Percentiles rank a stretch among this genome's conserved stretches.
phyloP scores from a whole-genome alignment of 345 rosid species.

The Hevea brasiliensis region DNA sequence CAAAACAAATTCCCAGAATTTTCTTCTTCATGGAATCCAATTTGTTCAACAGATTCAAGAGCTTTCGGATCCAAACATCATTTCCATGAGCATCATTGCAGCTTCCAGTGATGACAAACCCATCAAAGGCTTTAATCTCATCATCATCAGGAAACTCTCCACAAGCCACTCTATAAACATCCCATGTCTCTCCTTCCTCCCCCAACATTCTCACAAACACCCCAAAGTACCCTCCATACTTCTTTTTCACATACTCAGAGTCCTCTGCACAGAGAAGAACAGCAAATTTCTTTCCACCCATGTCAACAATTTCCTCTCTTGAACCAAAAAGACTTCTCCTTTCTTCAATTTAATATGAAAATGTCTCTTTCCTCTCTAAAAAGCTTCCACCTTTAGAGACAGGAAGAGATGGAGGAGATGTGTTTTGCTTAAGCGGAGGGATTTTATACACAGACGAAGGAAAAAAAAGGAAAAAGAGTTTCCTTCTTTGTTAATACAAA shows the following conservation, averaged over 20 bases:
- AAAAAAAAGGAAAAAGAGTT: background rate
- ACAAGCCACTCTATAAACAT: slow-evolving; percentile 35
- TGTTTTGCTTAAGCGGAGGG: background rate
- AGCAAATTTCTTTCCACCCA: slow-evolving; percentile 46
- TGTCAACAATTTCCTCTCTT: background rate
- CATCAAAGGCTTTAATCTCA: slow-evolving; percentile 44
- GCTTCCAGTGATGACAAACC: slow-evolving; percentile 70
- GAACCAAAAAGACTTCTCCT: background rate
- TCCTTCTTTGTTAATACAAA: background rate
- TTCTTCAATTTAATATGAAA: background rate
- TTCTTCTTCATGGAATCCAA: slow-evolving; percentile 51
- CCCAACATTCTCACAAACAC: slow-evolving; percentile 52
- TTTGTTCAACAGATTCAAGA: slow-evolving; percentile 43
- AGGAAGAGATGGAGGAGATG: background rate
- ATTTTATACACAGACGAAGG: background rate
- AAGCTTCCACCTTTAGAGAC: background rate
- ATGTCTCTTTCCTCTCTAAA: slow-evolving; percentile 1
- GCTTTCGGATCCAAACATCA: slow-evolving; percentile 59
- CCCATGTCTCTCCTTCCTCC: slow-evolving; percentile 68
- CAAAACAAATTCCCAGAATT: slow-evolving; percentile 71
- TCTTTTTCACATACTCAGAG: slow-evolving; percentile 56
- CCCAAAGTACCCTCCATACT: slow-evolving; percentile 56
- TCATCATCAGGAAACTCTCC: slow-evolving; percentile 61
- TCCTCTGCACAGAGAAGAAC: slow-evolving; percentile 71
- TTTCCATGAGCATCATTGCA: slow-evolving; percentile 62